These are phyloP conservation scores for Salix dunnii DNA, from an alignment of 345 rosid species.

Conservation along the genomic window DNA sequence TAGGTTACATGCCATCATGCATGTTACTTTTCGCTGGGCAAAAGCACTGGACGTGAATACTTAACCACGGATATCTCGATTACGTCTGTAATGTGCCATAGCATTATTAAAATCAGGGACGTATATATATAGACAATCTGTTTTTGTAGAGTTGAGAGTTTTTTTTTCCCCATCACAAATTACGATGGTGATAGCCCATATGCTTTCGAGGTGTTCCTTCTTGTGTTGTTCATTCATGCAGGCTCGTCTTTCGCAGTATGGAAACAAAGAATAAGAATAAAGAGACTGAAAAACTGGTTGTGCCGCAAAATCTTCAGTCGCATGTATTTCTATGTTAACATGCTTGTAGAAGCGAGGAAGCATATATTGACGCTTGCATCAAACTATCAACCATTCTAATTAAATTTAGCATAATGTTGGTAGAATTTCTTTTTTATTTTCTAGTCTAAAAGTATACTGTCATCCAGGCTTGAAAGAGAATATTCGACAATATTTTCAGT, in stretches of 20 bases:
- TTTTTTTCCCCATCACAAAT: too few relatives aligned
- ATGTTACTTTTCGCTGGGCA: too few relatives aligned
- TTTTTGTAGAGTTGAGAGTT: too few relatives aligned
- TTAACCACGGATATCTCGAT: too few relatives aligned
- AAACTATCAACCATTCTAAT: background rate
- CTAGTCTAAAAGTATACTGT: background rate
- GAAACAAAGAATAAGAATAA: slow-evolving; percentile 1
- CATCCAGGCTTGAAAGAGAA: background rate
- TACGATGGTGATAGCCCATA: background rate
- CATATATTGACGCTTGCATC: too few relatives aligned
- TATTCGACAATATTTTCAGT: background rate
- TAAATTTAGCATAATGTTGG: background rate
- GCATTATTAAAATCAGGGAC: too few relatives aligned
- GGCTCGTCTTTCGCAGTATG: background rate
- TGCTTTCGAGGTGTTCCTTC: background rate
- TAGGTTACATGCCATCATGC: too few relatives aligned
- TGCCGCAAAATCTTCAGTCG: background rate
- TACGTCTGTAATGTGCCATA: too few relatives aligned
- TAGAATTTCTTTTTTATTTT: background rate
- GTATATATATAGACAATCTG: too few relatives aligned
- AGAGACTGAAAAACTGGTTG: background rate
- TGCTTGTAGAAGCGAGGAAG: background rate
- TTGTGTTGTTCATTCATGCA: background rate
- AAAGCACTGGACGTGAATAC: too few relatives aligned
- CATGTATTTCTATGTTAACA: background rate